Conservation (phyloP, 208 protist species). For the Entamoeba histolytica region DNA sequence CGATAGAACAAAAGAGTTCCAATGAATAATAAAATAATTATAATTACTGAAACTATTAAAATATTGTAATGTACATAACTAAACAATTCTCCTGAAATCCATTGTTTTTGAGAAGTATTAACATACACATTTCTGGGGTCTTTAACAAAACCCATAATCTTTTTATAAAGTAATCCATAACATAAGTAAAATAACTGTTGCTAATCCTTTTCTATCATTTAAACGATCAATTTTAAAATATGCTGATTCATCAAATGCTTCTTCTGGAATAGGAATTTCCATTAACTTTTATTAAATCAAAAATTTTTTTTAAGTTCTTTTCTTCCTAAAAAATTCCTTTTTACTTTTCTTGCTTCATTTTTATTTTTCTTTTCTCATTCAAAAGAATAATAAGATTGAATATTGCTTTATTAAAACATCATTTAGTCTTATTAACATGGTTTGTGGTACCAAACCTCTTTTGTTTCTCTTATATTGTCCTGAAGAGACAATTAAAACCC, state of each 20-base stretch:
- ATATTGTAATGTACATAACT: background rate
- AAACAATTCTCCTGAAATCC: background rate
- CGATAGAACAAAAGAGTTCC: background rate
- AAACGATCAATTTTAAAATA: background rate
- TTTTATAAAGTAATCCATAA: background rate
- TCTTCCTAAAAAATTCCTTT: no score
- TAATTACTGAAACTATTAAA: background rate
- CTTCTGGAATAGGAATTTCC: background rate
- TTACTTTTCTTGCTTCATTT: no score
- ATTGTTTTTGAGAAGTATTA: background rate
- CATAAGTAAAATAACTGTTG: background rate
- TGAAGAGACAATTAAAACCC: no score
- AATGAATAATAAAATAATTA: background rate
- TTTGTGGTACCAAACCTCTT: no score
- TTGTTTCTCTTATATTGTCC: no score
- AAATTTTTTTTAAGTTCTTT: no score
- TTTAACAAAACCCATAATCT: background rate
- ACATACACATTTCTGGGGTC: background rate
- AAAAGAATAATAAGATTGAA: no score
- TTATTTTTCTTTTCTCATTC: no score
- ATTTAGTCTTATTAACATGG: no score
- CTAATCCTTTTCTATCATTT: background rate
- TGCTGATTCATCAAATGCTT: background rate
- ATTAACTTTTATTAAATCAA: background rate
- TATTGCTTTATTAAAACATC: no score